These are phyloP conservation scores for Rhodotorula sp. DNA, from an alignment of 1,284 basidiomycete genomes.

Conservation along the genomic window DNA sequence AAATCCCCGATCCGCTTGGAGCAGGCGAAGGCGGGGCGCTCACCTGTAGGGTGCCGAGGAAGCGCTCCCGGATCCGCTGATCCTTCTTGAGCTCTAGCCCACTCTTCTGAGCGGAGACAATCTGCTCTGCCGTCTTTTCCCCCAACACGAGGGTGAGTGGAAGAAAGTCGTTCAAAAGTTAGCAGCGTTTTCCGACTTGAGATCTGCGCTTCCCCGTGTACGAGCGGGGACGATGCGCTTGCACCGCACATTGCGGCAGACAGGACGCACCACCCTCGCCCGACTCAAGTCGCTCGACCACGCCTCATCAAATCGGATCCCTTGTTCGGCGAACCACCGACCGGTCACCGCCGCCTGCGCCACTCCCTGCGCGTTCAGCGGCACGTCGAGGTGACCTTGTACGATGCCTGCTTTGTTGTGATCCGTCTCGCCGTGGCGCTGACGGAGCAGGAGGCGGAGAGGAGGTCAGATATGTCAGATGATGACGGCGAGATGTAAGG, in stretches of 20 bases:
- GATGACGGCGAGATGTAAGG: background rate
- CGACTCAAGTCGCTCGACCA: conserved; percentile 37
- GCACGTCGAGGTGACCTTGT: conserved; percentile 41
- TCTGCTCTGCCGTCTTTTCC: conserved; percentile 35
- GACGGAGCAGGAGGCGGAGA: background rate
- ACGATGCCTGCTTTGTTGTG: conserved; percentile 40
- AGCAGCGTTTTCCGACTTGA: background rate
- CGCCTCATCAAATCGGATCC: conserved; percentile 25
- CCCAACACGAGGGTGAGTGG: background rate
- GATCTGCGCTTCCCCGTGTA: background rate
- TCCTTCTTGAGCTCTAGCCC: conserved; percentile 6
- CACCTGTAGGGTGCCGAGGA: conserved; percentile 25
- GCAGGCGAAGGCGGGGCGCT: background rate
- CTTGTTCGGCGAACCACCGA: conserved; percentile 14
- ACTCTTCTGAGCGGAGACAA: conserved; percentile 12
- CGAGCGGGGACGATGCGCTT: no score
- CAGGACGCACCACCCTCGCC: conserved; percentile 34
- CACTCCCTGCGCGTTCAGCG: conserved; percentile 37
- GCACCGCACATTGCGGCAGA: no score
- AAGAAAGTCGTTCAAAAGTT: background rate
- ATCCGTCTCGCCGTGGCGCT: conserved; percentile 29
- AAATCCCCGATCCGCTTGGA: background rate
- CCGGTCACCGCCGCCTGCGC: conserved; percentile 25
- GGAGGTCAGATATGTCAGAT: background rate
- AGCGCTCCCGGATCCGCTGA: conserved; percentile 34